Conservation (phyloP, 352 stramenopile species). For the Thalassiosira sp. region DNA sequence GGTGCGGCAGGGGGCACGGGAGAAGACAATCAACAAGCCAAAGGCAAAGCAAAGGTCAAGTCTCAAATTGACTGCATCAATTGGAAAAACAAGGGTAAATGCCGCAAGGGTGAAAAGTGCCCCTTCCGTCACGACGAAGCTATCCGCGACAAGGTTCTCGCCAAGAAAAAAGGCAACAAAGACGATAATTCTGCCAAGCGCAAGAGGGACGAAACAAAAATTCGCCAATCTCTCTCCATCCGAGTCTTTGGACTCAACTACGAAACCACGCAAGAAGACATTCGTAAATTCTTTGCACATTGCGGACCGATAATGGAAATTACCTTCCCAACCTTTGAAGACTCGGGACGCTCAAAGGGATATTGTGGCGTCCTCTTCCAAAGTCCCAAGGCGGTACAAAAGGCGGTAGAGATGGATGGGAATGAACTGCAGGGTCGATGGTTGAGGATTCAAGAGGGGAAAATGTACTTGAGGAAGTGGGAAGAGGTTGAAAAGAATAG, state of each 20-base stretch:
- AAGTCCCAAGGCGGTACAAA: constrained; percentile 68
- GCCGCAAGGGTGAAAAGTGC: constrained; percentile 67
- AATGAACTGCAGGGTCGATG: constrained; percentile 63
- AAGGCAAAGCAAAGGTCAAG: constrained; percentile 32
- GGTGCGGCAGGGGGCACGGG: neutral
- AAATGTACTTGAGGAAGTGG: constrained; percentile 19
- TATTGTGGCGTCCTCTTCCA: constrained; percentile 79
- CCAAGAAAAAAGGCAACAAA: constrained; percentile 39
- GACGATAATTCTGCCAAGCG: neutral
- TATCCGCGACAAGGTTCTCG: constrained; percentile 42
- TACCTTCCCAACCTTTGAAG: constrained; percentile 76
- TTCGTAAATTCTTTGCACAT: constrained; percentile 61
- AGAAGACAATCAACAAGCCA: neutral
- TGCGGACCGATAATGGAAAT: constrained; percentile 70
- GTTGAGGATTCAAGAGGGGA: constrained; percentile 19
- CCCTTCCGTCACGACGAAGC: constrained; percentile 66
- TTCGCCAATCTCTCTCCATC: constrained; percentile 64
- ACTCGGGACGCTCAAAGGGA: constrained; percentile 71
- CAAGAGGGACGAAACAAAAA: constrained; percentile 39
- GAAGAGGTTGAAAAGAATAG: constrained; percentile 18
- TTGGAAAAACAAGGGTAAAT: constrained; percentile 82
- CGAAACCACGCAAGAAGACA: constrained; percentile 65
- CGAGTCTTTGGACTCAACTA: constrained; percentile 80
- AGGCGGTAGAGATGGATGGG: constrained; percentile 68
- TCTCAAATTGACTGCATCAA: constrained; percentile 78